Percentiles rank a stretch among this genome's conserved stretches.
These are phyloP conservation scores for Teratosphaeria epicoccoides DNA, from an alignment of 2,329 filamentous ascomycete genomes.

Conservation along the genomic window DNA sequence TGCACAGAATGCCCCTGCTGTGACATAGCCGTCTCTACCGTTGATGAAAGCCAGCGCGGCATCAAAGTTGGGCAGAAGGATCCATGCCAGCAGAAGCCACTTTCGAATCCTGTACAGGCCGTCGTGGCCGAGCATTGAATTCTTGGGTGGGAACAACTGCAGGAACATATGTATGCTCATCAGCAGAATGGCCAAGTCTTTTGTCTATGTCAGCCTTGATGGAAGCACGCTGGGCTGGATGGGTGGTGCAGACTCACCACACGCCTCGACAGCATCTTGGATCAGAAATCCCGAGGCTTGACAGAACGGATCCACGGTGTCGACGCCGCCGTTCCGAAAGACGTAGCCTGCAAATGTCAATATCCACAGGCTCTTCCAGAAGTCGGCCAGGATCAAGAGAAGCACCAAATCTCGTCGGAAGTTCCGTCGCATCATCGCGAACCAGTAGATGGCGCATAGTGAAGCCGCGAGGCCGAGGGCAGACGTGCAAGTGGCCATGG, in stretches of 20 bases:
- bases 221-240: background rate
- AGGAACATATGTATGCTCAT: constrained; percentile 64
- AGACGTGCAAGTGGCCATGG: constrained; percentile 26
- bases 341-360: constrained; percentile 53
- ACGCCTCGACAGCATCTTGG: constrained; percentile 17
- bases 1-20: constrained; percentile 59
- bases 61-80: constrained; percentile 49
- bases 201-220: background rate
- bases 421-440: constrained; percentile 59
- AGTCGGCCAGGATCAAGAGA: constrained; percentile 60
- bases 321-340: constrained; percentile 38
- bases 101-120: constrained; percentile 60
- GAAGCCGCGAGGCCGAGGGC: constrained; percentile 47
- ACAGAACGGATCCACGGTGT: constrained; percentile 14
- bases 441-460: constrained; percentile 56
- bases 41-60: constrained; percentile 55
- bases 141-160: constrained; percentile 54
- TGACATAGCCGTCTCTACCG: constrained; percentile 40
- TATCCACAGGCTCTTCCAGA: constrained; percentile 59
- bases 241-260: constrained; percentile 10
- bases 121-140: constrained; percentile 37
- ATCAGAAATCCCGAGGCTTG: constrained; percentile 22
- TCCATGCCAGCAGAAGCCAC: constrained; percentile 47
- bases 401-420: constrained; percentile 70
- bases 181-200: constrained; percentile 58